Evolutionary conservation across 176 grass and related monocot species (phyloP).

Genomic region (Raddia distichophylla): DNA sequence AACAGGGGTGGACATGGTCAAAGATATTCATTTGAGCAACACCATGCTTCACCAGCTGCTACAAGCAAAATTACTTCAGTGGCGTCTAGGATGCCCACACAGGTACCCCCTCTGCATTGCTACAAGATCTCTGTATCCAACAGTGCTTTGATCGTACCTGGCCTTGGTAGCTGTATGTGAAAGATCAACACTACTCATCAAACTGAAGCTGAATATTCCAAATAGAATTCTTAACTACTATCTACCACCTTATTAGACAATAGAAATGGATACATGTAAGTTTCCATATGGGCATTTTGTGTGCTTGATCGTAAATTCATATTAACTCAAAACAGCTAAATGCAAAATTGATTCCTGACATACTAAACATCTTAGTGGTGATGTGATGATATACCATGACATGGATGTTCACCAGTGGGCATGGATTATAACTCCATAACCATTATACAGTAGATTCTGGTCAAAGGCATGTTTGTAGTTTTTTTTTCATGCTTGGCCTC

Average conservation of each 20-base stretch:
- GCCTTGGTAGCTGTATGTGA: conserved; percentile 6
- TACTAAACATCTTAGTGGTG: not conserved
- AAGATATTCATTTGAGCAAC: conserved; percentile 67
- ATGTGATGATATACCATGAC: not conserved
- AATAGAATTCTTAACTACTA: conserved; percentile 16
- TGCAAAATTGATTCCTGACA: not conserved
- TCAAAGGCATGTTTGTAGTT: not conserved
- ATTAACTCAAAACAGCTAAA: not conserved
- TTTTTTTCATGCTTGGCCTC: conserved; percentile 27
- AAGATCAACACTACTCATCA: conserved; percentile 8
- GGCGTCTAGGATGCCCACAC: conserved; percentile 55
- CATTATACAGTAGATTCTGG: conserved; percentile 19
- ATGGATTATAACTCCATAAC: not conserved
- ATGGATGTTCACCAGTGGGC: not conserved
- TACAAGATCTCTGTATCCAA: conserved; percentile 15
- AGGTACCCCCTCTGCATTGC: conserved; percentile 45
- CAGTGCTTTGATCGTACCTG: not conserved
- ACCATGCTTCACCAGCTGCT: conserved; percentile 40
- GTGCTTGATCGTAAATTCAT: not conserved
- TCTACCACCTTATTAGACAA: not conserved
- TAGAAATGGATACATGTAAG: not conserved
- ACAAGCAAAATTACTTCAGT: conserved; percentile 58
- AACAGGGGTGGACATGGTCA: conserved; percentile 51
- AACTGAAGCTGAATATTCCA: conserved; percentile 22
- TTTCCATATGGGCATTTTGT: not conserved